Evolutionary conservation across 495 filamentous ascomycete species (phyloP), one percentile per base, ranked within the genome.

Genomic region (Apodospora peruviana): DNA sequence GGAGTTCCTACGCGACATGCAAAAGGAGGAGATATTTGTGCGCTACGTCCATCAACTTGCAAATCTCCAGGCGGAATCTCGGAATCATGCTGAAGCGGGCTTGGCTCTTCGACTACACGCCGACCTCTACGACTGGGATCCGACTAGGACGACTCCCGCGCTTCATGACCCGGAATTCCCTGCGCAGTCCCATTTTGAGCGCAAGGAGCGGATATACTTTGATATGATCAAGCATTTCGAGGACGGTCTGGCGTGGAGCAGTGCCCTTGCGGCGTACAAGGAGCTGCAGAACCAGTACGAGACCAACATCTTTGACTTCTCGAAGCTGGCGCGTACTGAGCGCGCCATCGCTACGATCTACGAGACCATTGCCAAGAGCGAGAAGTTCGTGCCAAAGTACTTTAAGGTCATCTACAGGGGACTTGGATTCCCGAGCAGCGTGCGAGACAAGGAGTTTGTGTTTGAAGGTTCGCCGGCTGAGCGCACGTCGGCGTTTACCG

Each of bases 1-100:
- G 93, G 88, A 96, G 54, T 97, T 96, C 70, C 79, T 96, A 65
- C 84, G 88, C 61, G 91, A 96, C 61, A 93, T 96, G 88, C 87
- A 91, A 54, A 94, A 94, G 59, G 90, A 95, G 63, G 90, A 96
- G 60, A 96, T 96, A 52, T 99, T 91, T 64, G 87, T 96, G 55
- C 85, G 90, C 48, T 97, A 97, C 60, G 91, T 97, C 20, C 94
- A 99, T 60, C 90, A 96, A 62, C 76, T 99, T 2, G 88, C 90
- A 11, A 74, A 83, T 42, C 71, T 90, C 4, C 93, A 97, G 66
- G 76, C 78, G 3, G 76, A 83, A 23, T 78, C 84, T 2, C 72
- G 84, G 47, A 91, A 97, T 60, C 81, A 83, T 53, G 88, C 90
- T 12, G 93, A 96, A 71, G 93, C 93, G 9, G 93, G 90, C 16